phyloP scores from a whole-genome alignment of 2,329 filamentous ascomycete genomes.

The Coniochaeta sp. region DNA sequence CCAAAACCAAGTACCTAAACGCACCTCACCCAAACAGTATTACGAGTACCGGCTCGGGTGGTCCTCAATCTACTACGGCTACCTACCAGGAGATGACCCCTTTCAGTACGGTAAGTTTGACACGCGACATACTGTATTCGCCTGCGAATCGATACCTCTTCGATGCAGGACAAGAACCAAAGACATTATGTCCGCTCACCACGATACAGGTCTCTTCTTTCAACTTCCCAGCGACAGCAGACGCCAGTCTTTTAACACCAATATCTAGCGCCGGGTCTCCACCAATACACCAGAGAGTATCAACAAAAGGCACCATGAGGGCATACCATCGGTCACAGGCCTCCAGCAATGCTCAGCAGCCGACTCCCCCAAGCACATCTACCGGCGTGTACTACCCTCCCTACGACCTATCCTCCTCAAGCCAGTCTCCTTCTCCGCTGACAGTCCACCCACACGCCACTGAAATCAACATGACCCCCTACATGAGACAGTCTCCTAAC shows the following conservation, averaged over 20 bases:
- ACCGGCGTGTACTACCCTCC: slow-evolving; percentile 32
- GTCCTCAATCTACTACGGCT: slow-evolving; percentile 4
- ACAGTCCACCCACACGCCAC: slow-evolving; percentile 26
- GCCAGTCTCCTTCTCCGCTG: slow-evolving; percentile 38
- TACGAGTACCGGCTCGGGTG: slow-evolving; percentile 9
- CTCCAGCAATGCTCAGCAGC: slow-evolving; percentile 30
- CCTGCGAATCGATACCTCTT: not conserved
- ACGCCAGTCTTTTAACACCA: slow-evolving; percentile 40
- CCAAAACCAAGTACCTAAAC: slow-evolving; percentile 16
- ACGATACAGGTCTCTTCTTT: slow-evolving; percentile 23
- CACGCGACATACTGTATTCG: not conserved
- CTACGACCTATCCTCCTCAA: slow-evolving; percentile 34
- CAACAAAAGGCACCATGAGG: slow-evolving; percentile 27
- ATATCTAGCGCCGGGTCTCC: slow-evolving; percentile 42
- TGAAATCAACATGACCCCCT: slow-evolving; percentile 26
- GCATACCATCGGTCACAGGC: slow-evolving; percentile 21
- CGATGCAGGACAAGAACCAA: not conserved
- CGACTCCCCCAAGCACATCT: slow-evolving; percentile 38
- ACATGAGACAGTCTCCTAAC: slow-evolving; percentile 24
- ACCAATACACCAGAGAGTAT: slow-evolving; percentile 32
- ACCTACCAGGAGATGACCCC: slow-evolving; percentile 11
- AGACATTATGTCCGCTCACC: not conserved
- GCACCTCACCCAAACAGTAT: slow-evolving; percentile 13
- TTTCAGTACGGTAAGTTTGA: slow-evolving; percentile 10
- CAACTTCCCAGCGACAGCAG: slow-evolving; percentile 26